Evolutionary conservation across 164 flowering plant species (phyloP).

Genomic region (Liriodendron chinense): DNA sequence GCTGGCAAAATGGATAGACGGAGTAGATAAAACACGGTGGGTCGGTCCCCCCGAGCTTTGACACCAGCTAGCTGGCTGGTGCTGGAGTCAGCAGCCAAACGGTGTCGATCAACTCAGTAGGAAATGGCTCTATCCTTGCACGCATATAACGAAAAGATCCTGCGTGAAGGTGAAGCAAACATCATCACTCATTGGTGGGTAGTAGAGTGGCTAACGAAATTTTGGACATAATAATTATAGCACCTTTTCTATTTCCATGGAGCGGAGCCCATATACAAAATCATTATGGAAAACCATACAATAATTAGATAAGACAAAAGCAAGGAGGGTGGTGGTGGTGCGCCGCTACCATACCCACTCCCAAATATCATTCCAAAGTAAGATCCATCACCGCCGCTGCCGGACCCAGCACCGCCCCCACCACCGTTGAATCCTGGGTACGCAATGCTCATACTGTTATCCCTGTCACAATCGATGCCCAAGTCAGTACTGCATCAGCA

Average conservation of each 20-base stretch:
- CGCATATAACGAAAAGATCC: too few relatives aligned
- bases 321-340: conserved; percentile 11
- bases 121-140: too few relatives aligned
- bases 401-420: conserved; percentile 18
- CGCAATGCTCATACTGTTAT: conserved; percentile 20
- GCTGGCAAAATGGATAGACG: too few relatives aligned
- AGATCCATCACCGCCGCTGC: conserved; percentile 20
- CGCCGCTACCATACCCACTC: conserved; percentile 16
- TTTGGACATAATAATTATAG: neutral
- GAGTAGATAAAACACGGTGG: too few relatives aligned
- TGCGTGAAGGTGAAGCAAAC: too few relatives aligned
- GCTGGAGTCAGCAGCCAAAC: too few relatives aligned
- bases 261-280: neutral
- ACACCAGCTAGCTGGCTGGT: too few relatives aligned
- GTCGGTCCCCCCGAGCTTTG: too few relatives aligned
- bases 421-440: conserved; percentile 31
- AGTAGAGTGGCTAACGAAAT: neutral
- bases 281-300: neutral
- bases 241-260: neutral
- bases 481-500: neutral
- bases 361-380: conserved; percentile 52
- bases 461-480: conserved; percentile 21
- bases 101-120: too few relatives aligned
- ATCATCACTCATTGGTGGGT: neutral
- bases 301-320: neutral